These are phyloP conservation scores for Didymella pinodella DNA, from an alignment of 2,329 filamentous ascomycete species.

Conservation along the genomic window DNA sequence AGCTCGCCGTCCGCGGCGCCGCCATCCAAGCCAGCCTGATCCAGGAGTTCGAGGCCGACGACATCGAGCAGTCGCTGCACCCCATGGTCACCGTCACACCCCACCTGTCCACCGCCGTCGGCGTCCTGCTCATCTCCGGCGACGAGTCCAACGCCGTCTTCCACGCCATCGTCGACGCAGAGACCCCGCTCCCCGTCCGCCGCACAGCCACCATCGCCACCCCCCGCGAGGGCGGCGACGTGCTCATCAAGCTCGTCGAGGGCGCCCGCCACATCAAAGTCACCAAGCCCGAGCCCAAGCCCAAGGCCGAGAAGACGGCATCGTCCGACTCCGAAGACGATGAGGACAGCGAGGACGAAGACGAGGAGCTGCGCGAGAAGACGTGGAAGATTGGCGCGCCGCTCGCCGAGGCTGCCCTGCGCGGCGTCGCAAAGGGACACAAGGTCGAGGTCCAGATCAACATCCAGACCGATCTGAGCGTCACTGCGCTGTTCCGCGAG, in stretches of 20 bases:
- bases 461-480: slow-evolving; percentile 77
- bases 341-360: slow-evolving; percentile 72
- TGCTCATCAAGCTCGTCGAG: slow-evolving; percentile 88
- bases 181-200: slow-evolving; percentile 90
- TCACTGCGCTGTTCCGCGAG: slow-evolving; percentile 83
- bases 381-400: slow-evolving; percentile 86
- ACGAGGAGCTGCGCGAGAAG: slow-evolving; percentile 87
- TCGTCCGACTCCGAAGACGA: slow-evolving; percentile 66
- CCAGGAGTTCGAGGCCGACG: slow-evolving; percentile 89
- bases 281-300: slow-evolving; percentile 82
- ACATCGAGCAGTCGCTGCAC: slow-evolving; percentile 96
- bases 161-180: slow-evolving; percentile 79
- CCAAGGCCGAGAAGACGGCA: slow-evolving; percentile 69
- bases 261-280: slow-evolving; percentile 91
- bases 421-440: slow-evolving; percentile 81
- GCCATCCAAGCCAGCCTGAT: slow-evolving; percentile 95
- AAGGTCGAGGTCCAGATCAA: slow-evolving; percentile 96
- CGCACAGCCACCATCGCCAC: slow-evolving; percentile 80
- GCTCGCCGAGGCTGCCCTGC: slow-evolving; percentile 86
- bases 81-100: slow-evolving; percentile 92
- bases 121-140: slow-evolving; percentile 73
- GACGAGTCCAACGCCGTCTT: slow-evolving; percentile 73
- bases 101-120: slow-evolving; percentile 87
- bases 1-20: slow-evolving; percentile 86
- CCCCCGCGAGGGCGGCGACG: slow-evolving; percentile 82